Evolutionary conservation across 352 stramenopile genomes (phyloP), one percentile per base, ranked within the genome.

Genomic region (Globisporangium acanthophoron): DNA sequence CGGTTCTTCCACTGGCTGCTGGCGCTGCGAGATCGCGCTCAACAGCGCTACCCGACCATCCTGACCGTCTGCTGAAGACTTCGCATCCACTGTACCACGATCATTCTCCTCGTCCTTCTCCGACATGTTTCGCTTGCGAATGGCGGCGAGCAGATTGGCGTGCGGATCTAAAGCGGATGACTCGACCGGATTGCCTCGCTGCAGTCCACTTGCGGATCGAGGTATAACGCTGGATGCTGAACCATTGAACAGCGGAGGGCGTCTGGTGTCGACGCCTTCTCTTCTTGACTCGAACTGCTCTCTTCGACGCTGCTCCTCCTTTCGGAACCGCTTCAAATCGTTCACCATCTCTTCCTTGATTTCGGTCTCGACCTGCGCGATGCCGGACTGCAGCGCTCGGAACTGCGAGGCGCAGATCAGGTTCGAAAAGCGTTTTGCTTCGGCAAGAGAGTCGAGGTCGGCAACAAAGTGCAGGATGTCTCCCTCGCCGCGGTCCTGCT

Each of bases 401-500:
- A 67, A 59, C 59, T 93, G 80, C 0, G 80, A 80, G 12, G 76
- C 56, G 51, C 80, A 91, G 52, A 82, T 79, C 20, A 85, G 46
- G 50, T 90, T 90, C 5, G 83, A 93, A 43, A 76, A 88, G 5
- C 80, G 73, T 35, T 85, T 90, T 4, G 83, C 83, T 1, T 86
- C 70, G 0, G 65, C 41, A 7, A 93, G 64, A 5, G 56, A 58
- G 40, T 61, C 69, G 48, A 93, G 59, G 16, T 93, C 80, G 59
- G 85, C 76, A 16, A 88, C 60, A 45, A 91, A 88, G 5, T 79
- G 43, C 46, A 91, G 59, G 18, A 90, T 70, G 59, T 93, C 80
- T 16, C 70, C 69, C 63, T 91, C 78, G 0, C 83, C 83, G 49
- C 83, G 80, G 54, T 90, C 78, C 80, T 92, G 51, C 24, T 54